Conservation (phyloP, 2,329 filamentous ascomycete species). For the Microcera coccophila region DNA sequence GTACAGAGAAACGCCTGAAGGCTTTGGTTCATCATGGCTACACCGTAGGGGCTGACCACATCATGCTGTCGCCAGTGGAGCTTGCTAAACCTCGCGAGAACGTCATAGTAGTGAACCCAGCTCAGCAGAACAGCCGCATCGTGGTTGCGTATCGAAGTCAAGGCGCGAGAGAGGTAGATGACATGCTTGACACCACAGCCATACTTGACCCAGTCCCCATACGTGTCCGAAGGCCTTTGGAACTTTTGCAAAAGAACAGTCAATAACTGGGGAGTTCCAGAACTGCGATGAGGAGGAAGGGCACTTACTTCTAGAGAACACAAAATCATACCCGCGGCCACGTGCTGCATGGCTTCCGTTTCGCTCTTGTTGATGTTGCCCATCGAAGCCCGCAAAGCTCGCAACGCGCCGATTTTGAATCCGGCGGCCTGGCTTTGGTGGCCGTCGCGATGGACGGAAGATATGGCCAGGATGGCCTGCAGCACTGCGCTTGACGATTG, state of each 20-base stretch:
- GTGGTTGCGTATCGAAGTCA: neutral
- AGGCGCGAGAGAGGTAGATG: slow-evolving; percentile 1
- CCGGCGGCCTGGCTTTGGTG: neutral
- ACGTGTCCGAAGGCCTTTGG: slow-evolving; percentile 12
- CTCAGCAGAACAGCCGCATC: slow-evolving; percentile 1
- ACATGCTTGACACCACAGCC: slow-evolving; percentile 14
- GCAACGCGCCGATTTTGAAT: slow-evolving; percentile 13
- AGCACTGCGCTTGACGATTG: slow-evolving; percentile 13
- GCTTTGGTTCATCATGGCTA: neutral
- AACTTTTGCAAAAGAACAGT: slow-evolving; percentile 10
- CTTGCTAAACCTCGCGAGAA: slow-evolving; percentile 2
- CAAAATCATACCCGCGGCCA: slow-evolving; percentile 18
- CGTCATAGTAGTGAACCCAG: slow-evolving; percentile 7
- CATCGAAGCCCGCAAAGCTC: slow-evolving; percentile 6
- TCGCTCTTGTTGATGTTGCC: neutral
- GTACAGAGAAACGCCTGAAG: neutral
- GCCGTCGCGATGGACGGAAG: slow-evolving; percentile 10
- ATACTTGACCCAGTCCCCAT: slow-evolving; percentile 22
- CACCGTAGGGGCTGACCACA: neutral
- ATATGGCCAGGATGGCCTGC: slow-evolving; percentile 8
- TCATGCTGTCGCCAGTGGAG: neutral
- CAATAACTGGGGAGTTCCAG: too few species aligned
- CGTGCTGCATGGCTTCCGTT: slow-evolving; percentile 11
- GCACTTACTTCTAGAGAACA: slow-evolving; percentile 14
- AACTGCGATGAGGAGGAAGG: neutral